A percentile compares a stretch with the other conserved stretches of the same genome.
Evolutionary conservation across 2,329 filamentous ascomycete genomes (phyloP).

Genomic region (Trichoderma sp.): DNA sequence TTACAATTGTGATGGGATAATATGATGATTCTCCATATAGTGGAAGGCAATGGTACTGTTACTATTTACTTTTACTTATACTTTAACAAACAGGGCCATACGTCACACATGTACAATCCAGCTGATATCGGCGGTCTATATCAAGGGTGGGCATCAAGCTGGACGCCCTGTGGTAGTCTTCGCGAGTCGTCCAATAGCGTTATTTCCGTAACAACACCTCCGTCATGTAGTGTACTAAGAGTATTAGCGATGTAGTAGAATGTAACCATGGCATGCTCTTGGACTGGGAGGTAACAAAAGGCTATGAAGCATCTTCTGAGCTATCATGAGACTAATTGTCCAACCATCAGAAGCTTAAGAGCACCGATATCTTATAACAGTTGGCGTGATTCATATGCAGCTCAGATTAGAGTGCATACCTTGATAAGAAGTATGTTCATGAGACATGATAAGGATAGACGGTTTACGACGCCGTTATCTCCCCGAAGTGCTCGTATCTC

Average conservation of each 20-base stretch:
- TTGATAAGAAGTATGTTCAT: neutral
- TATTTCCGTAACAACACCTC: neutral
- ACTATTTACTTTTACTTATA: neutral
- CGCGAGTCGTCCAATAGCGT: neutral
- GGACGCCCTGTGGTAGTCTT: neutral
- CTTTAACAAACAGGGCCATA: neutral
- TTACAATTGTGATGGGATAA: neutral
- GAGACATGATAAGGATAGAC: neutral
- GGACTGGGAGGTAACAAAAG: neutral
- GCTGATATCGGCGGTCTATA: neutral
- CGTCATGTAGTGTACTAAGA: neutral
- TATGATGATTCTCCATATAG: neutral
- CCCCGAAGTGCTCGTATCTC: neutral
- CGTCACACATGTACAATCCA: neutral
- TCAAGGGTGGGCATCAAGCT: neutral
- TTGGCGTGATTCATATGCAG: neutral
- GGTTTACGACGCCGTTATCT: slow-evolving; percentile 1
- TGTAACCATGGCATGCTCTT: slow-evolving; percentile 3
- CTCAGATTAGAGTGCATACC: neutral
- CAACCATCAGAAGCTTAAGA: neutral
- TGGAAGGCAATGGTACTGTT: neutral
- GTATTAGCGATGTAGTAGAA: neutral
- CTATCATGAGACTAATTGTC: neutral
- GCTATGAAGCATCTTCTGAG: neutral
- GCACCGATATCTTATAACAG: neutral